A percentile compares a stretch with the other conserved stretches of the same genome.
These are phyloP conservation scores for Phylloporus sp. DNA, from an alignment of 768 basidiomycete species.

Conservation along the genomic window DNA sequence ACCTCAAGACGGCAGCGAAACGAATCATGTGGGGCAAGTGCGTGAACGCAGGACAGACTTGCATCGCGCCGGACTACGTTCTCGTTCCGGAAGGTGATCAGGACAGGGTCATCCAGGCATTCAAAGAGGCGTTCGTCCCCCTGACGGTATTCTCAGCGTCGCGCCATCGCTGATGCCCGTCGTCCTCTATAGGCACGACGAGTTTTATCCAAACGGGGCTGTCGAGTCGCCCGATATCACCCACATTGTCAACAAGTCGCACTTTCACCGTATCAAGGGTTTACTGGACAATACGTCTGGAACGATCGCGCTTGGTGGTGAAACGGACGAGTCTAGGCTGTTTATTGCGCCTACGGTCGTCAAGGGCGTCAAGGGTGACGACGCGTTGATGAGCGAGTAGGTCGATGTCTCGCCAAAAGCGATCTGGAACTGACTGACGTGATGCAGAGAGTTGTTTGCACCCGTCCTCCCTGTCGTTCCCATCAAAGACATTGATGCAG, in stretches of 20 bases:
- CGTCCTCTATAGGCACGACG: constrained; percentile 16
- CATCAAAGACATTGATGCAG: constrained; percentile 65
- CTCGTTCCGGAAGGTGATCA: constrained; percentile 41
- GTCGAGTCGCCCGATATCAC: constrained; percentile 40
- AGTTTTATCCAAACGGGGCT: constrained; percentile 41
- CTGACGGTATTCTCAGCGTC: neutral
- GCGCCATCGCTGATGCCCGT: neutral
- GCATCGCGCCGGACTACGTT: constrained; percentile 57
- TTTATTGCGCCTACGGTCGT: constrained; percentile 75
- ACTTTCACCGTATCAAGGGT: constrained; percentile 55
- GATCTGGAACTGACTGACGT: neutral
- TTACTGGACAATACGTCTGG: constrained; percentile 67
- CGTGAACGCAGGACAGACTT: constrained; percentile 74
- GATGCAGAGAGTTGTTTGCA: constrained; percentile 72
- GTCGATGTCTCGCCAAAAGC: constrained; percentile 21
- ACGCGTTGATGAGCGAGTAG: constrained; percentile 74
- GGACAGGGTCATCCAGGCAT: constrained; percentile 35
- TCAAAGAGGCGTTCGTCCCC: constrained; percentile 40
- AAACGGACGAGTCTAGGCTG: constrained; percentile 48
- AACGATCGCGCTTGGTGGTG: constrained; percentile 58
- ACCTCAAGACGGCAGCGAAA: constrained; percentile 59
- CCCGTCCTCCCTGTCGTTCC: constrained; percentile 74
- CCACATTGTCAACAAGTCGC: constrained; percentile 49
- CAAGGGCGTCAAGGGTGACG: constrained; percentile 52
- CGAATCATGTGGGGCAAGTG: constrained; percentile 82